Evolutionary conservation across 495 filamentous ascomycete species (phyloP).

Genomic region (Xanthoparmelia taractica): DNA sequence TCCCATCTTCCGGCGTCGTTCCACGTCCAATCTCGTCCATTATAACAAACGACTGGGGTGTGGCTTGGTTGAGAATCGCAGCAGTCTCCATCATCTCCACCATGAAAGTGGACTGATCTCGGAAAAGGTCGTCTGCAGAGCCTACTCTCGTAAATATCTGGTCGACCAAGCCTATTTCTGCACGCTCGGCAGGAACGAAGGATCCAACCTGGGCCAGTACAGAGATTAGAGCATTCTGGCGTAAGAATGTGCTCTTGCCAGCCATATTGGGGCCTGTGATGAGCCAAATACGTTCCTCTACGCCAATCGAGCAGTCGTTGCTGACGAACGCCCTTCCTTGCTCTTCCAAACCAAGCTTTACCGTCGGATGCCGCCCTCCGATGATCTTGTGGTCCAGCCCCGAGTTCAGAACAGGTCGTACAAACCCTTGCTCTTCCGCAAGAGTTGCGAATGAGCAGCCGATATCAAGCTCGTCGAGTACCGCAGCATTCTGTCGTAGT

Average conservation of each 20-base stretch:
- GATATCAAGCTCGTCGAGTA: conserved; percentile 89
- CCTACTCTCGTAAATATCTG: conserved; percentile 88
- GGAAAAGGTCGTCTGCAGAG: conserved; percentile 84
- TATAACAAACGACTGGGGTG: conserved; percentile 69
- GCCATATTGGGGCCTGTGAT: conserved; percentile 99
- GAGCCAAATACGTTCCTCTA: conserved; percentile 65
- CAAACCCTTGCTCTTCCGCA: conserved; percentile 62
- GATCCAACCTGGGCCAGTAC: conserved; percentile 88
- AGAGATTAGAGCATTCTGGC: conserved; percentile 88
- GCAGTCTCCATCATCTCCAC: conserved; percentile 52
- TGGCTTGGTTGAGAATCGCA: conserved; percentile 46
- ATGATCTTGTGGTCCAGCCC: conserved; percentile 56
- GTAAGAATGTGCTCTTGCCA: conserved; percentile 89
- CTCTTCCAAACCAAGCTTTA: conserved; percentile 69
- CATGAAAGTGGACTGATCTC: conserved; percentile 92
- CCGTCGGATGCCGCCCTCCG: conserved; percentile 81
- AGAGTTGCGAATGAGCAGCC: conserved; percentile 73
- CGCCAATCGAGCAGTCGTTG: conserved; percentile 78
- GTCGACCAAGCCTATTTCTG: conserved; percentile 80
- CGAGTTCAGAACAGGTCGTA: conserved; percentile 62
- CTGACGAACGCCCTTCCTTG: conserved; percentile 75
- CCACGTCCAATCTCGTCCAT: conserved; percentile 98
- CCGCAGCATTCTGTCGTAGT: conserved; percentile 76
- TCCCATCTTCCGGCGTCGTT: conserved; percentile 84
- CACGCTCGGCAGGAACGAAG: conserved; percentile 82